Evolutionary conservation across 257 asterid species (phyloP).

Genomic region (Datura wrightii): DNA sequence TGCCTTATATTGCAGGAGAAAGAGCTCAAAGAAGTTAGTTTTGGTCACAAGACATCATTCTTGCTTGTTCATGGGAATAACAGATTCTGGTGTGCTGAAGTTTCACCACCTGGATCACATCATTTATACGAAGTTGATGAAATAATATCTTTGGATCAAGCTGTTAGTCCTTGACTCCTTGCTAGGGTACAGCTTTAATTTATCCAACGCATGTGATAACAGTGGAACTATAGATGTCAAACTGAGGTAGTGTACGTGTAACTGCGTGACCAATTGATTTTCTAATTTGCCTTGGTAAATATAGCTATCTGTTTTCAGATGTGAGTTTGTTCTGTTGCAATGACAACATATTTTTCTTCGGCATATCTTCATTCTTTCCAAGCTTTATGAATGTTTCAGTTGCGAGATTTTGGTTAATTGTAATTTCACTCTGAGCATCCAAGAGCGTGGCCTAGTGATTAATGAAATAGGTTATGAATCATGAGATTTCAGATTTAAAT

Average conservation of each 20-base stretch:
- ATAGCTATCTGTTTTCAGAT: too few relatives aligned
- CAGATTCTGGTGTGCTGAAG: neutral
- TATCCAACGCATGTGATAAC: neutral
- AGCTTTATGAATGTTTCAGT: too few relatives aligned
- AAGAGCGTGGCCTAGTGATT: too few relatives aligned
- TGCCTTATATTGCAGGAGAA: conserved; percentile 20
- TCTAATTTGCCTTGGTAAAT: too few relatives aligned
- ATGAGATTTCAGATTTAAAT: too few relatives aligned
- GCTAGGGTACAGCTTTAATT: neutral
- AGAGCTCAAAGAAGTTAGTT: neutral
- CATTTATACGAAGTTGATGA: conserved; percentile 18
- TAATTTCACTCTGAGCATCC: too few relatives aligned
- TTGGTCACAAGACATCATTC: neutral
- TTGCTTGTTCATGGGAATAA: conserved; percentile 15
- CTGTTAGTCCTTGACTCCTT: neutral
- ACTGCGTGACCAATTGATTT: neutral
- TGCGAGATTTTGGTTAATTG: too few relatives aligned
- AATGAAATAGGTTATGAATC: too few relatives aligned
- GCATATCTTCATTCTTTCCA: too few relatives aligned
- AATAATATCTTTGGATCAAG: conserved; percentile 21
- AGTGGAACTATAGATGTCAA: neutral
- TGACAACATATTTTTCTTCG: too few relatives aligned
- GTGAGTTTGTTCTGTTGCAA: too few relatives aligned
- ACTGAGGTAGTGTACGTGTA: neutral
- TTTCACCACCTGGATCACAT: neutral